phyloP scores from a whole-genome alignment of 257 asterid species.

The Solanum paucissectum region DNA sequence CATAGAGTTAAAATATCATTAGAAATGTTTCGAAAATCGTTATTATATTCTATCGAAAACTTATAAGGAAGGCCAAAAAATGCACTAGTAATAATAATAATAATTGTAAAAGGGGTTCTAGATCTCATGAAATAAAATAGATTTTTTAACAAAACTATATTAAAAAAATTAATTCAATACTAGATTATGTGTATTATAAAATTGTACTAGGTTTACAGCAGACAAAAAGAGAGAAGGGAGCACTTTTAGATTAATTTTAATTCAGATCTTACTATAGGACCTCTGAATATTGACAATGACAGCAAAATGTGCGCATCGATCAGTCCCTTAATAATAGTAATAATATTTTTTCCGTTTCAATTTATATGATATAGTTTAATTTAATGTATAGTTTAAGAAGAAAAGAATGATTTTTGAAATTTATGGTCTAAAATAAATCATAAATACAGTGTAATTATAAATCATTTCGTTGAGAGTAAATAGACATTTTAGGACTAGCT shows the following conservation, averaged over 20 bases:
- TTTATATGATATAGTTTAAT: rapidly evolving
- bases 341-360: neutral
- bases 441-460: neutral
- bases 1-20: neutral
- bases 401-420: neutral
- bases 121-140: neutral
- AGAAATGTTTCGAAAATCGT: neutral
- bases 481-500: neutral
- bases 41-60: neutral
- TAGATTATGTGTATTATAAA: neutral
- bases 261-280: neutral
- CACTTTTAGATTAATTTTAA: neutral
- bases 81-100: neutral
- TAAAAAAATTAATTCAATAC: neutral
- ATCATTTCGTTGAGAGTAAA: neutral
- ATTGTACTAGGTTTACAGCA: neutral
- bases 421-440: neutral
- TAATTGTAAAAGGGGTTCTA: neutral
- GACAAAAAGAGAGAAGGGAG: neutral
- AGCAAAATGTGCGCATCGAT: neutral
- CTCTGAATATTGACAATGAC: neutral
- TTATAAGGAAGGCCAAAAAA: neutral
- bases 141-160: neutral
- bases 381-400: neutral
- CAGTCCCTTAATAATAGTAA: neutral